phyloP scores from a whole-genome alignment of 164 flowering plant genomes.

The Euptelea pleiosperma region DNA sequence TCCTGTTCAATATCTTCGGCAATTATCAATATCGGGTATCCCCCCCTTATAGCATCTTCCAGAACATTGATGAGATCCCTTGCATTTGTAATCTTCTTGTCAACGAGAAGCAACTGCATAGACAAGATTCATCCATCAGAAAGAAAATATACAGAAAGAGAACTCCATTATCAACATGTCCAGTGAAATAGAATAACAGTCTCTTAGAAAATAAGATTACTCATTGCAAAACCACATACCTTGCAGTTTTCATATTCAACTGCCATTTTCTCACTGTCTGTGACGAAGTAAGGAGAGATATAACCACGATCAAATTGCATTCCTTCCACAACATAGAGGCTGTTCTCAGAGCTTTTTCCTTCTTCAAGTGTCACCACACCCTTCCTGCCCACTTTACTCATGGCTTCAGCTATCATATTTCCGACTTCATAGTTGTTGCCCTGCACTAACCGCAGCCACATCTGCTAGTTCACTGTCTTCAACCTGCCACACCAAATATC shows the following conservation, averaged over 20 bases:
- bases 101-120: slow-evolving; percentile 90
- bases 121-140: slow-evolving; percentile 3
- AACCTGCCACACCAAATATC: slow-evolving; percentile 42
- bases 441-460: slow-evolving; percentile 99
- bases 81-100: slow-evolving; percentile 92
- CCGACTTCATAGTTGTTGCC: slow-evolving; percentile 94
- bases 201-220: too few relatives aligned
- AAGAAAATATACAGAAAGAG: not conserved
- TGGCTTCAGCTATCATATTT: slow-evolving; percentile 93
- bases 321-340: slow-evolving; percentile 89
- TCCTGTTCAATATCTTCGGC: slow-evolving; percentile 99
- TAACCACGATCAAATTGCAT: slow-evolving; percentile 99
- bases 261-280: slow-evolving; percentile 91
- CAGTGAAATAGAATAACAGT: too few relatives aligned
- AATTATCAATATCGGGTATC: slow-evolving; percentile 76
- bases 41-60: slow-evolving; percentile 87
- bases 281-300: slow-evolving; percentile 93
- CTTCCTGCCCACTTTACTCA: slow-evolving; percentile 91
- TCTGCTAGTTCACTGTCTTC: slow-evolving; percentile 98
- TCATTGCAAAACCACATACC: slow-evolving; percentile 29
- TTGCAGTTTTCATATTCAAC: slow-evolving; percentile 96
- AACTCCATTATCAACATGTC: too few relatives aligned
- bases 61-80: slow-evolving; percentile 77
- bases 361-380: slow-evolving; percentile 99
- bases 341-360: slow-evolving; percentile 95